These are phyloP conservation scores for Talaromyces sp. DNA, from an alignment of 2,329 filamentous ascomycete genomes.

Conservation along the genomic window DNA sequence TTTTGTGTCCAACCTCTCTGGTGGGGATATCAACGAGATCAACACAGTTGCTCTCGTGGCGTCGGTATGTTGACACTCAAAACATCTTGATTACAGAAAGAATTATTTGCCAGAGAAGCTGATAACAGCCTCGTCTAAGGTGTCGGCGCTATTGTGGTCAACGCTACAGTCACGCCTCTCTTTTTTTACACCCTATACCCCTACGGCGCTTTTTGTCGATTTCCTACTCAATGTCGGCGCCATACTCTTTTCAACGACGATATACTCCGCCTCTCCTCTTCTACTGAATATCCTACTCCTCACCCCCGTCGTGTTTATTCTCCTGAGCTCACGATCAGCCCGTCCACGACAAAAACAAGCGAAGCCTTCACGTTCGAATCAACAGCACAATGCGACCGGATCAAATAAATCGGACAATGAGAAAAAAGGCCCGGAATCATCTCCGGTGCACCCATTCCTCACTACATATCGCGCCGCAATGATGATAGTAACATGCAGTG, in stretches of 20 bases:
- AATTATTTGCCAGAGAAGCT: not conserved
- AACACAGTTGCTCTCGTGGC: conserved; percentile 81
- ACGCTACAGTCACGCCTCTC: conserved; percentile 78
- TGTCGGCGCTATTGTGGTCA: conserved; percentile 83
- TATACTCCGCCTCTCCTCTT: conserved; percentile 74
- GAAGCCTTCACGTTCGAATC: conserved; percentile 32
- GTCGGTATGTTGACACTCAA: conserved; percentile 56
- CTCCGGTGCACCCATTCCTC: conserved; percentile 87
- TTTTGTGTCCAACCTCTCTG: conserved; percentile 88
- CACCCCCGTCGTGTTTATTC: conserved; percentile 66
- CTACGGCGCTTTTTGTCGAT: conserved; percentile 69
- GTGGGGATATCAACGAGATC: conserved; percentile 80
- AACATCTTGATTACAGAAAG: not conserved
- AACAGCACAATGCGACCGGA: conserved; percentile 23
- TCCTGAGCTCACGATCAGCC: conserved; percentile 40
- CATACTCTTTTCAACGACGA: conserved; percentile 78
- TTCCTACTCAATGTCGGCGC: conserved; percentile 82
- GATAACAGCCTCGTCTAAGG: conserved; percentile 49
- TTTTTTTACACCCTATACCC: conserved; percentile 76
- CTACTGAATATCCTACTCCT: conserved; percentile 74
- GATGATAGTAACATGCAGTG: conserved; percentile 84
- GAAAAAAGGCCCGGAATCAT: conserved; percentile 42
- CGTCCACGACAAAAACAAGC: conserved; percentile 34
- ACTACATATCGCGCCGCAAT: conserved; percentile 88
- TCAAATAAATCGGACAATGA: conserved; percentile 13